Evolutionary conservation across 805 yeast genomes (phyloP).

Genomic region (Candida ficus): DNA sequence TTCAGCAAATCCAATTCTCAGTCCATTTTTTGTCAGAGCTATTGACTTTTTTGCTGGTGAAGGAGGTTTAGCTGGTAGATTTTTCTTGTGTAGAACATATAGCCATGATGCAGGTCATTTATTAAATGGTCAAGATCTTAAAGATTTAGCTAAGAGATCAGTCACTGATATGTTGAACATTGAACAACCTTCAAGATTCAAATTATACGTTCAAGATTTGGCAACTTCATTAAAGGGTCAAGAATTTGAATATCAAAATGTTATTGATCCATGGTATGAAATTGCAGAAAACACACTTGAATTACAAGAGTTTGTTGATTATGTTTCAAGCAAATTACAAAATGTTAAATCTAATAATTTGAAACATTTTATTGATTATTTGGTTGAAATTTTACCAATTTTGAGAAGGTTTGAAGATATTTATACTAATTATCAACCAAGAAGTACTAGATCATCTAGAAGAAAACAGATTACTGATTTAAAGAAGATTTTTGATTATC

Average conservation of each 20-base stretch:
- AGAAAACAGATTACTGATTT: constrained; percentile 15
- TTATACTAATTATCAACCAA: constrained; percentile 10
- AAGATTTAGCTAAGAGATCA: constrained; percentile 6
- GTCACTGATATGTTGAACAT: constrained; percentile 6
- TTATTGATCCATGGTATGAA: constrained; percentile 25
- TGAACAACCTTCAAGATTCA: constrained; percentile 23
- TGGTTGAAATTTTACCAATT: constrained; percentile 11
- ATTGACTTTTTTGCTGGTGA: constrained; percentile 26
- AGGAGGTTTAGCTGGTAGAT: constrained; percentile 23
- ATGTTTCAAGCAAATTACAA: constrained; percentile 6
- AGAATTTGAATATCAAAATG: neutral
- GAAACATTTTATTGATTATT: constrained; percentile 10
- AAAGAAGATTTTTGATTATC: too few species aligned
- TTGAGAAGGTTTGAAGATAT: constrained; percentile 17
- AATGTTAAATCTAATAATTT: constrained; percentile 4
- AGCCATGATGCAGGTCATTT: constrained; percentile 16
- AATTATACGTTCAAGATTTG: constrained; percentile 24
- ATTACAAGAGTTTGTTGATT: constrained; percentile 13
- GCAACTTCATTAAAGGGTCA: constrained; percentile 13
- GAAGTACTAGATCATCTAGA: constrained; percentile 16
- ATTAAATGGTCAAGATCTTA: constrained; percentile 11
- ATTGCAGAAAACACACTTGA: constrained; percentile 15
- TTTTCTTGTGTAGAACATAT: constrained; percentile 20
- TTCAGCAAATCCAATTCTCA: constrained; percentile 14
- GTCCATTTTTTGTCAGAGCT: constrained; percentile 20